phyloP scores from a whole-genome alignment of 2,329 filamentous ascomycete species.

The Ophiostoma ips region DNA sequence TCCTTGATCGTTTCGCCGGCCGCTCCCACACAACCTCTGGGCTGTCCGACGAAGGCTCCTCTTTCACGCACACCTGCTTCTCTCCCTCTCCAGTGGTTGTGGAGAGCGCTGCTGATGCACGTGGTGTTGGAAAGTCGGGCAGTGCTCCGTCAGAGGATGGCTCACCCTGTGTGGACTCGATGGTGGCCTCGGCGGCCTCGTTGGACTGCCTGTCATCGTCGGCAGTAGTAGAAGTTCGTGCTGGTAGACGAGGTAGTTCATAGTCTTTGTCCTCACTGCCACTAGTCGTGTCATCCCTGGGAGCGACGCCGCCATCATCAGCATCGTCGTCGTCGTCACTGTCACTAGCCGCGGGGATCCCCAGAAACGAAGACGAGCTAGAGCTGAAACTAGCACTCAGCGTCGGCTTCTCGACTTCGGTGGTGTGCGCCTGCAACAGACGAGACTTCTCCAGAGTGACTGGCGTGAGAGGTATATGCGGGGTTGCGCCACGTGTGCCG shows the following conservation, averaged over 20 bases:
- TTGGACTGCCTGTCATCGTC: not conserved
- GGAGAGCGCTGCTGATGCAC: not conserved
- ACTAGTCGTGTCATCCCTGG: not conserved
- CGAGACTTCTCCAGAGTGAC: not conserved
- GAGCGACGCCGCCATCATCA: not conserved
- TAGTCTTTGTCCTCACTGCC: not conserved
- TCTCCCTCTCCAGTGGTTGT: not conserved
- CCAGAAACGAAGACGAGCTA: slow-evolving; percentile 4
- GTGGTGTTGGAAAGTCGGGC: slow-evolving; percentile 4
- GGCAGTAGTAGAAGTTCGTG: not conserved
- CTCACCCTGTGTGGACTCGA: slow-evolving; percentile 11
- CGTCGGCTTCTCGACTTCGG: slow-evolving; percentile 2
- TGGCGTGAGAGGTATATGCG: not conserved
- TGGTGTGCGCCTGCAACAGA: not conserved
- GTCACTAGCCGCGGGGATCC: not conserved
- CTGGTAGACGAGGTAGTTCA: not conserved
- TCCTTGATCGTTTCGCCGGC: slow-evolving; percentile 33
- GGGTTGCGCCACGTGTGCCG: not conserved
- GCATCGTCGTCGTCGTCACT: not conserved
- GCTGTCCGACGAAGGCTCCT: slow-evolving; percentile 39
- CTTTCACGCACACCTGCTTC: slow-evolving; percentile 25
- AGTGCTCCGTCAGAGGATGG: slow-evolving; percentile 2
- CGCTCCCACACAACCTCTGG: slow-evolving; percentile 39
- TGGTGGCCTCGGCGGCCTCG: not conserved
- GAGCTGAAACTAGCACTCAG: slow-evolving; percentile 6